A percentile compares a stretch with the other conserved stretches of the same genome.
Evolutionary conservation across 108 stramenopile species (phyloP).

Genomic region (Nannochloropsis gaditana): DNA sequence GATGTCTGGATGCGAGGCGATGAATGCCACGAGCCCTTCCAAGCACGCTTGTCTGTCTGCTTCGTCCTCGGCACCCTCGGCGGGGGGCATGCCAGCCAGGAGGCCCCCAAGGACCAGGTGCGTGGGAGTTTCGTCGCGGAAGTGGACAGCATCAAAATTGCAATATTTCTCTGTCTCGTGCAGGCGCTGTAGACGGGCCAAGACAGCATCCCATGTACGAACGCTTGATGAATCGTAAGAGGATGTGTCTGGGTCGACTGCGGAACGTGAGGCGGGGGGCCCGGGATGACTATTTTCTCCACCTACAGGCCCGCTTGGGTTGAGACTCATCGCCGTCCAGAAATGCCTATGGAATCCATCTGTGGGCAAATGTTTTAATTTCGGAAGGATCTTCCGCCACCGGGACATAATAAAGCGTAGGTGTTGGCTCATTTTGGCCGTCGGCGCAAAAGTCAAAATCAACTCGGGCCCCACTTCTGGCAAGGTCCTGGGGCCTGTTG

Average conservation of each 20-base stretch:
- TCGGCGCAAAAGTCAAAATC: not conserved
- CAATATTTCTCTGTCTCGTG: not conserved
- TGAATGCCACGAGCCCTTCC: not conserved
- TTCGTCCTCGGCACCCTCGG: not conserved
- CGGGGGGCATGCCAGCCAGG: not conserved
- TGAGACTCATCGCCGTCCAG: not conserved
- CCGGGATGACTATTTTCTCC: too few species aligned
- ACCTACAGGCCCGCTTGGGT: too few species aligned
- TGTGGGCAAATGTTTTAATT: not conserved
- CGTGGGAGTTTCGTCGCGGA: not conserved
- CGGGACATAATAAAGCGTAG: not conserved
- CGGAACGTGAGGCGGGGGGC: too few species aligned
- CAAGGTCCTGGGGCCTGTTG: not conserved
- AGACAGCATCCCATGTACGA: constrained; percentile 19
- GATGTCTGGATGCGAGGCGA: constrained; percentile 17
- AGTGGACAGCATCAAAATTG: not conserved
- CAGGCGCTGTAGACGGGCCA: not conserved
- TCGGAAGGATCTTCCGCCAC: constrained; percentile 4
- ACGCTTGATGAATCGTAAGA: not conserved
- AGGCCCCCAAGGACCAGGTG: constrained; percentile 6
- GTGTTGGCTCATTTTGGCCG: not conserved
- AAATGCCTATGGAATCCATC: not conserved
- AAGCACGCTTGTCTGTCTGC: not conserved
- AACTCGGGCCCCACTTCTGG: not conserved
- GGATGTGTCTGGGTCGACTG: too few species aligned